Evolutionary conservation across 495 filamentous ascomycete genomes (phyloP).

Genomic region (Alectoria sarmentosa): DNA sequence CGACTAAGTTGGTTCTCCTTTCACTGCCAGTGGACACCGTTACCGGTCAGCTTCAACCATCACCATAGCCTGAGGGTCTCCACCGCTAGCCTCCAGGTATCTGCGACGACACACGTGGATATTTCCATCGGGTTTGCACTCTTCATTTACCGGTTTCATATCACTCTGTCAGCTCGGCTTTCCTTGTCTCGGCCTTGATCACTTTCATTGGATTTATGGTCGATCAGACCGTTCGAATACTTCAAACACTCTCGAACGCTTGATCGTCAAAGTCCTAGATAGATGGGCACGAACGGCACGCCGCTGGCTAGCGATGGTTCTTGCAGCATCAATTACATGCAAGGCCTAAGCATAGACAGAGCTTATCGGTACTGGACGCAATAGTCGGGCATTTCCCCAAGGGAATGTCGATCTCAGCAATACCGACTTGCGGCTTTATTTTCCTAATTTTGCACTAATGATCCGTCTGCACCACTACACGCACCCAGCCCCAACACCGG

Average conservation of each 20-base stretch:
- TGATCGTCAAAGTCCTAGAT: neutral
- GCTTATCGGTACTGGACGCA: constrained; percentile 7
- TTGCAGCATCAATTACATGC: constrained; percentile 11
- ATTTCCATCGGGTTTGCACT: constrained; percentile 8
- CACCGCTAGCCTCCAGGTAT: constrained; percentile 11
- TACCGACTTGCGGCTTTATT: constrained; percentile 15
- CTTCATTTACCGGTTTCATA: constrained; percentile 16
- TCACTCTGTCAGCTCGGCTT: constrained; percentile 18
- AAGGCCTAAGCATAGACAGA: constrained; percentile 19
- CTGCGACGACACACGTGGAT: constrained; percentile 19
- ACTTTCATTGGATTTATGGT: constrained; percentile 9
- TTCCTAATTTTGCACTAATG: constrained; percentile 18
- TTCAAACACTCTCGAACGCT: constrained; percentile 10
- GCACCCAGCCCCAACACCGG: constrained; percentile 15
- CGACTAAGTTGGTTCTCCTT: constrained; percentile 9
- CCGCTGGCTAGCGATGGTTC: constrained; percentile 21
- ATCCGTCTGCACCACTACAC: constrained; percentile 14
- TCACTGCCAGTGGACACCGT: constrained; percentile 13
- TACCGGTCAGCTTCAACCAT: constrained; percentile 18
- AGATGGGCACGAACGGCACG: constrained; percentile 24
- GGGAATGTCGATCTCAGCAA: constrained; percentile 14
- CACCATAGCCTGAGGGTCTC: constrained; percentile 15
- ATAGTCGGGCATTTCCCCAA: neutral
- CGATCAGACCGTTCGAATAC: constrained; percentile 16
- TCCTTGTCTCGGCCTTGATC: constrained; percentile 23